Evolutionary conservation across 169 alveolate genomes (phyloP), one percentile per base, ranked within the genome.

Genomic region (Plasmodium cynomolgi): DNA sequence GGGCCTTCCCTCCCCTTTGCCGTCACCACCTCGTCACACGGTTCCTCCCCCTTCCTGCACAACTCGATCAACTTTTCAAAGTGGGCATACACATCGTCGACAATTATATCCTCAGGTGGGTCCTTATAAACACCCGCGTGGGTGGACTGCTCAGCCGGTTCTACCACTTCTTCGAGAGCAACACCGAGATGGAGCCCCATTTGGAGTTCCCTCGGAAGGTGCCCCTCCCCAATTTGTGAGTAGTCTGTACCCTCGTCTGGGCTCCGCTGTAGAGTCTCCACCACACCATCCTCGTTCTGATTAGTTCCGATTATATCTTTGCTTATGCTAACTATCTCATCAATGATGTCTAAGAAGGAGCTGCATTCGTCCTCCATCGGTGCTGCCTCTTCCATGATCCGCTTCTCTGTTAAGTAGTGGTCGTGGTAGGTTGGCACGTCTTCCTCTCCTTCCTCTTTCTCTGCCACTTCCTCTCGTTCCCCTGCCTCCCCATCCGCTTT

Each of bases 291-390:
- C 54, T 50, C 93, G 33, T 33, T 75, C 31, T 71, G 58, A 34
- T 84, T 72, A 34, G 33, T 71, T 23, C 84, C 83, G 17, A 85
- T 85, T 5, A 85, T 47, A 37, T 85, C 93, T 75, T 85, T 85
- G 68, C 93, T 85, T 1, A 85, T 37, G 80, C 26, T 85, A 20
- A 75, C 93, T 33, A 85, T 85, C 72, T 85, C 93, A 50, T 85
- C 86, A 7, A 85, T 85, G 7, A 85, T 85, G 56, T 85, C 86
- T 5, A 75, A 56, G 80, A 85, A 85, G 17, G 85, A 44, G 17
- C 39, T 85, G 71, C 44, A 34, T 33, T 71, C 93, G 31, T 54
- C 41, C 0, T 85, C 81, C 17, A n/a, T 26, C 50, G 9, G 33
- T 9, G 29, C 37, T n/a, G 72, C 44, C 75, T 33, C 62, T 33